Evolutionary conservation across 164 flowering plant genomes (phyloP).

Genomic region (Annona cherimola): DNA sequence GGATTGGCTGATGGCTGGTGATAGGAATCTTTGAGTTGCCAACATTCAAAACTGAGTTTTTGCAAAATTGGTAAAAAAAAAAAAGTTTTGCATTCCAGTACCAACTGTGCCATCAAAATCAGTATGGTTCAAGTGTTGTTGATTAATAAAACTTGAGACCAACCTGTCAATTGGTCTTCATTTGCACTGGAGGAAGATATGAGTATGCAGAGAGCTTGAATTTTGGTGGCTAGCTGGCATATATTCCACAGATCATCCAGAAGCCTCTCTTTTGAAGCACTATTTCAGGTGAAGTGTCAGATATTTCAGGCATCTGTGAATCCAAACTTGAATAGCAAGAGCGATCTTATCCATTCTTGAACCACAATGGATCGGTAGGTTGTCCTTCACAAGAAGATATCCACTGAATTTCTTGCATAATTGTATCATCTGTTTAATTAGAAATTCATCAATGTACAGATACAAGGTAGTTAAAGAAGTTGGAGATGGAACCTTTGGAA

Average conservation of each 20-base stretch:
- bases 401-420: not conserved
- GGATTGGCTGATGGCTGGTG: not conserved
- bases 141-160: slow-evolving; percentile 46
- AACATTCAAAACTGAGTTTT: slow-evolving; percentile 3
- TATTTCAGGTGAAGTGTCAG: slow-evolving; percentile 14
- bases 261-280: slow-evolving; percentile 15
- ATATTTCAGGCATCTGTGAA: slow-evolving; percentile 15
- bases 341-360: slow-evolving; percentile 14
- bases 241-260: slow-evolving; percentile 15
- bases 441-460: slow-evolving; percentile 29
- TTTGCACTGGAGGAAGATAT: slow-evolving; percentile 18
- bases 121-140: slow-evolving; percentile 15
- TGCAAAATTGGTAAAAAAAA: slow-evolving; percentile 19
- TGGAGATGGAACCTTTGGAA: slow-evolving; percentile 97
- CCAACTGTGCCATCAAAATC: slow-evolving; percentile 10
- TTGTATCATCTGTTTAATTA: not conserved
- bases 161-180: slow-evolving; percentile 25
- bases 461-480: slow-evolving; percentile 93
- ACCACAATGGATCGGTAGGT: slow-evolving; percentile 77
- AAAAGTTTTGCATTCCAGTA: slow-evolving; percentile 24
- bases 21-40: slow-evolving; percentile 3
- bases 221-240: slow-evolving; percentile 26
- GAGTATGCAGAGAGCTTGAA: slow-evolving; percentile 35
- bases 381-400: not conserved
- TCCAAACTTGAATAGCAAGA: slow-evolving; percentile 32